Base-by-base conservation (phyloP, 768 basidiomycete genomes). In the Macrolepiota albuminosa region DNA sequence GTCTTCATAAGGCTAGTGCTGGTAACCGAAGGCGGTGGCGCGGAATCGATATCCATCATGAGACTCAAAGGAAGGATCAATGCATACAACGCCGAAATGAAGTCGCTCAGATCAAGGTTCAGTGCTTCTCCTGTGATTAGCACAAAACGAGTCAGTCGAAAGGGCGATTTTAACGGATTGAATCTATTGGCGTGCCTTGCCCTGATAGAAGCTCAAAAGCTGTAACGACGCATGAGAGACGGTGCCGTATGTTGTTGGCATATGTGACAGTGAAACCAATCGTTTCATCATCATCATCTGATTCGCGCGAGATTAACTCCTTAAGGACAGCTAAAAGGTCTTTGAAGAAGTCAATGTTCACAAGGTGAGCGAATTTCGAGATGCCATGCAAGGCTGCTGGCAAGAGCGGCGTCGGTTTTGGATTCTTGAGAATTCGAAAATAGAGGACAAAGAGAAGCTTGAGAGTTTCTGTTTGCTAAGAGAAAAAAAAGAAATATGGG, bases 301-400 rank as follows among this genome's bases (percentile, higher is more conserved):
- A 61, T 45, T 81, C 78, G 61, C 84, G 84, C 54, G 76, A 68
- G 66, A 95, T 84, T 59, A 95, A 82, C 59, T 81, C 81, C 74
- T 91, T 91, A 37, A 99, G 78, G 6, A 95, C 92, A 56, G 84
- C 80, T 78, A 99, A 82, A 50, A 99, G 79, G 75, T 99, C 97
- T 68, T 89, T 88, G 84, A 98, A 99, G 76, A 99, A 98, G 72
- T 99, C 95, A 66, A 98, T 84, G 73, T 97, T 99, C 72, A 99
- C 94, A 59, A 98, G 84, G 71, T 98, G 97, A 1, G 96, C 89
- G 69, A 93, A 98, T 75, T 86, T 88, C 3, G 95, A 87, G 67
- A 98, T 90, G 62, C 97, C 97, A 67, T 89, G 87, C 63, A 99
- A 79, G 46, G 95, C 95, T 36, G 90, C 84, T 24, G 93, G 87